These are phyloP conservation scores for Nakazawaea wyomingensis DNA, from an alignment of 805 yeast genomes.

Conservation along the genomic window DNA sequence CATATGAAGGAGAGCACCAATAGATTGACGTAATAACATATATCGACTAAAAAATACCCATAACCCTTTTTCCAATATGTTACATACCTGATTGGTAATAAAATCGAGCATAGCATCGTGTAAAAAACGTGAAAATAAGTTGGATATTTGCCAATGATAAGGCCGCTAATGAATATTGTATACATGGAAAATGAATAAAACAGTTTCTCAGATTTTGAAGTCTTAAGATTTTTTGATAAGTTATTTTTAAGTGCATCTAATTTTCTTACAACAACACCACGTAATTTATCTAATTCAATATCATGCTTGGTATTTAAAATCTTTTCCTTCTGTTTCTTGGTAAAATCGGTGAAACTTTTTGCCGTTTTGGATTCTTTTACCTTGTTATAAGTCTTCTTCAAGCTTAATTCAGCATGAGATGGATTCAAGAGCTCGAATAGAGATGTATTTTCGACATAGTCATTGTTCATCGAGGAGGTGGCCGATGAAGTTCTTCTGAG, in stretches of 20 bases:
- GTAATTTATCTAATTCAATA: slow-evolving; percentile 24
- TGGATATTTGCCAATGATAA: slow-evolving; percentile 74
- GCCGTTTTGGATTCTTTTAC: slow-evolving; percentile 13
- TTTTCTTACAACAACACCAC: slow-evolving; percentile 19
- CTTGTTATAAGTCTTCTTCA: slow-evolving; percentile 11
- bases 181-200: slow-evolving; percentile 74
- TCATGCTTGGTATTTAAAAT: slow-evolving; percentile 20
- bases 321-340: slow-evolving; percentile 20
- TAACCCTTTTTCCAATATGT: slow-evolving; percentile 73
- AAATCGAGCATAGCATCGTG: slow-evolving; percentile 49
- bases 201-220: slow-evolving; percentile 63
- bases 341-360: slow-evolving; percentile 14
- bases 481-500: not conserved
- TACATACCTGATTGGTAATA: slow-evolving; percentile 83
- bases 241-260: slow-evolving; percentile 34
- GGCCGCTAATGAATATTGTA: slow-evolving; percentile 65
- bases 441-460: slow-evolving; percentile 1
- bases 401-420: slow-evolving; percentile 10
- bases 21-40: slow-evolving; percentile 85
- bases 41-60: slow-evolving; percentile 87
- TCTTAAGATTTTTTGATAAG: slow-evolving; percentile 31
- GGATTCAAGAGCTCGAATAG: slow-evolving; percentile 13
- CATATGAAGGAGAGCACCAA: slow-evolving; percentile 69
- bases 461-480: not conserved
- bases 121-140: slow-evolving; percentile 72